These are phyloP conservation scores for Talaromyces borbonicus DNA, from an alignment of 495 filamentous ascomycete species.

Conservation along the genomic window DNA sequence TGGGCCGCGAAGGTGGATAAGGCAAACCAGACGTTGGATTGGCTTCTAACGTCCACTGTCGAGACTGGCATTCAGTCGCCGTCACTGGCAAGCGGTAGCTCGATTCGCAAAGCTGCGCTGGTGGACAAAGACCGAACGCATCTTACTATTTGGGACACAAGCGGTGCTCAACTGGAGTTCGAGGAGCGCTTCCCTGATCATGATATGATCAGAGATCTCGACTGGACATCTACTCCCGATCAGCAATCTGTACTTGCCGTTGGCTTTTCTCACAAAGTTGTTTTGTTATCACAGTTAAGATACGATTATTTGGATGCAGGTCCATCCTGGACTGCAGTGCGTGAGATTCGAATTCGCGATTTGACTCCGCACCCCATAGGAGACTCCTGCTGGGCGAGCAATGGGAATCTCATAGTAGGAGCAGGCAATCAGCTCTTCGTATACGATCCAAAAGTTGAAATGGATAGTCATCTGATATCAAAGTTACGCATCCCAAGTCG, in stretches of 20 bases:
- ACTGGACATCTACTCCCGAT: conserved; percentile 92
- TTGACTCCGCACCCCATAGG: conserved; percentile 87
- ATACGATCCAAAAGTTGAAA: conserved; percentile 63
- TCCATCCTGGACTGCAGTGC: conserved; percentile 81
- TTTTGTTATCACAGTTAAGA: conserved; percentile 82
- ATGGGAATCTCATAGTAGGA: conserved; percentile 75
- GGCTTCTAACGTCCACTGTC: conserved; percentile 75
- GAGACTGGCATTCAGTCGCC: conserved; percentile 69
- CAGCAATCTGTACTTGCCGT: conserved; percentile 86
- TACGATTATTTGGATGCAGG: conserved; percentile 87
- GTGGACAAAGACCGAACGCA: conserved; percentile 64
- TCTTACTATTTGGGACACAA: conserved; percentile 87
- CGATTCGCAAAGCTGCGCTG: conserved; percentile 76
- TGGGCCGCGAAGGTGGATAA: conserved; percentile 75
- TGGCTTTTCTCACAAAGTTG: conserved; percentile 75
- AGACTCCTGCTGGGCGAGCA: conserved; percentile 81
- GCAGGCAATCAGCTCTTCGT: conserved; percentile 91
- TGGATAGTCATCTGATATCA: conserved; percentile 50
- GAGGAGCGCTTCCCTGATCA: conserved; percentile 59
- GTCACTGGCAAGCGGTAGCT: conserved; percentile 75
- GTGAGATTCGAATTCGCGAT: conserved; percentile 71
- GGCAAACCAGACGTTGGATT: conserved; percentile 49
- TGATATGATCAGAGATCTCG: conserved; percentile 75
- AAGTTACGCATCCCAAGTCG: conserved; percentile 53
- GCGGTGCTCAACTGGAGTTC: conserved; percentile 73